Conservation (phyloP, 225 moss, liverwort and hornwort genomes). For the Anthoceros angustus region DNA sequence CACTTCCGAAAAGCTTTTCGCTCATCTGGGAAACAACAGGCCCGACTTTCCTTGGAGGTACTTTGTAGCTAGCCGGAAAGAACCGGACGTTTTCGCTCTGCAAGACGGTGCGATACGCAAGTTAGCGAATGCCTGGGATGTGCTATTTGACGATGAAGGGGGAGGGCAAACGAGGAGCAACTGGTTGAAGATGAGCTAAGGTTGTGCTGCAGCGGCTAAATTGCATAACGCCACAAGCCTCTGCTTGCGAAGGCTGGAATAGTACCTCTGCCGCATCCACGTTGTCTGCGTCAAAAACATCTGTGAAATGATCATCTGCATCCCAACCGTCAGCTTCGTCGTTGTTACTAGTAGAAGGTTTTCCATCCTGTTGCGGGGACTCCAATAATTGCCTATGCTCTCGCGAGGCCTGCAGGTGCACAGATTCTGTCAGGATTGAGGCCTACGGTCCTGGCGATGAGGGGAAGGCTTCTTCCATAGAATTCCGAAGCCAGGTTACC, state of each 20-base stretch:
- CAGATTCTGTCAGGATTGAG: too few species aligned
- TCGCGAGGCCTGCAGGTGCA: not conserved
- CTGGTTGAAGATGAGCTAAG: too few species aligned
- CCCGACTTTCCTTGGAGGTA: slow-evolving; percentile 36
- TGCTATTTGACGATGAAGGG: too few species aligned
- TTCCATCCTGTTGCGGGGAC: not conserved
- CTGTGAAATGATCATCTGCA: not conserved
- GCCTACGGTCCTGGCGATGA: too few species aligned
- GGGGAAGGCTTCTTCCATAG: too few species aligned
- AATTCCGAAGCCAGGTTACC: not conserved
- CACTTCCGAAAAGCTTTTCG: slow-evolving; percentile 27
- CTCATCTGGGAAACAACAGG: slow-evolving; percentile 28
- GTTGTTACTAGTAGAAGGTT: not conserved
- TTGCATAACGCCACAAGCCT: too few species aligned
- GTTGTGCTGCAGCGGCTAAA: too few species aligned
- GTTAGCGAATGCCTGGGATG: not conserved
- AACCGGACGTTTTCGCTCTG: slow-evolving; percentile 4
- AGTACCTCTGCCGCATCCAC: not conserved
- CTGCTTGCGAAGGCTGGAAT: too few species aligned
- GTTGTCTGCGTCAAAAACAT: not conserved
- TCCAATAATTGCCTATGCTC: not conserved
- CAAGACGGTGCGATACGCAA: not conserved
- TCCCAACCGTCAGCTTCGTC: not conserved
- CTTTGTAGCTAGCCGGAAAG: slow-evolving; percentile 18
- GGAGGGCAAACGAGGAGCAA: too few species aligned